Evolutionary conservation across 352 stramenopile species (phyloP).

Genomic region (Phytophthora uliginosa): DNA sequence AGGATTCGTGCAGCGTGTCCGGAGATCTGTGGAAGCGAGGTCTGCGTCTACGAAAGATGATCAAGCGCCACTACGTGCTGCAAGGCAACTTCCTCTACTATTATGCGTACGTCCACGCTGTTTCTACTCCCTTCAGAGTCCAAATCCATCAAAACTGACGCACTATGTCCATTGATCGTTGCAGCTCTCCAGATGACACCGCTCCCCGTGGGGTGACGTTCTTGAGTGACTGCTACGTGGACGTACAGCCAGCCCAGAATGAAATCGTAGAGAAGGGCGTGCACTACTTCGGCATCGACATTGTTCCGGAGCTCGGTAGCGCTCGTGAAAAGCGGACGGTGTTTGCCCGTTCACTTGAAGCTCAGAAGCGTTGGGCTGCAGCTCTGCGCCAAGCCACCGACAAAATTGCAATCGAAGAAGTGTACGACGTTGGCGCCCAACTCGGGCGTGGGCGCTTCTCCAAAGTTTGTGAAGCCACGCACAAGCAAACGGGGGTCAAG

Average conservation of each 20-base stretch:
- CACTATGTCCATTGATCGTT: constrained; percentile 6
- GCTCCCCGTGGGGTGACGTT: constrained; percentile 83
- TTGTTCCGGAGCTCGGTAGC: constrained; percentile 76
- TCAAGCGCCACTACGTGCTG: constrained; percentile 87
- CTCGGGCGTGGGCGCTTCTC: constrained; percentile 93
- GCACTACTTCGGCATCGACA: constrained; percentile 92
- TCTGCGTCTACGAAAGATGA: constrained; percentile 87
- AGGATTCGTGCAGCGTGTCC: constrained; percentile 51
- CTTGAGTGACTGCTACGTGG: constrained; percentile 85
- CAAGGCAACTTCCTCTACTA: constrained; percentile 93
- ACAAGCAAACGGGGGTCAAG: constrained; percentile 70
- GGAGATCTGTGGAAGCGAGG: constrained; percentile 86
- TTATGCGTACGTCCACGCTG: constrained; percentile 63
- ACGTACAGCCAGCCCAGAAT: constrained; percentile 54
- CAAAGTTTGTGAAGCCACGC: constrained; percentile 83
- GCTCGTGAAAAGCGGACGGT: constrained; percentile 83
- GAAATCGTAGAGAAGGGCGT: constrained; percentile 80
- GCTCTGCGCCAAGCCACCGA: constrained; percentile 85
- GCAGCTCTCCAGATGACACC: constrained; percentile 75
- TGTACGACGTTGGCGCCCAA: constrained; percentile 91
- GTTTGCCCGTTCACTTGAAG: constrained; percentile 81
- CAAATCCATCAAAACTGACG: neutral
- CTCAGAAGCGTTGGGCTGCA: constrained; percentile 83
- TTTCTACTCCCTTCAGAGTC: neutral
- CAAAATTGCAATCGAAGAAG: constrained; percentile 91